A percentile compares a stretch with the other conserved stretches of the same genome.
Conservation (phyloP, 495 filamentous ascomycete genomes). For the Hypomontagnella monticulosa region DNA sequence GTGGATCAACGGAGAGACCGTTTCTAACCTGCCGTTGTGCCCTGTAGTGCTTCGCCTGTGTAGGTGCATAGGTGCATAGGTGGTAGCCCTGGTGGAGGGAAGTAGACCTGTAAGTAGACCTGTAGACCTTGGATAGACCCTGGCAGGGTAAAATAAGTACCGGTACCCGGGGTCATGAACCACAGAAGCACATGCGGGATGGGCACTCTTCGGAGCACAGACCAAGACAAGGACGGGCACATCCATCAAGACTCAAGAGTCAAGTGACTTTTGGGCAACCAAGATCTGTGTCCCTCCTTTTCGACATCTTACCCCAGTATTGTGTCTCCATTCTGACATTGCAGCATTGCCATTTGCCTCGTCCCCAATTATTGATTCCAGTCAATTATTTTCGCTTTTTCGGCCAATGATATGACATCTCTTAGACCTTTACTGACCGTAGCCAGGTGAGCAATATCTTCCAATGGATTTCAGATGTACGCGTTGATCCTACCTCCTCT, state of each 20-base stretch:
- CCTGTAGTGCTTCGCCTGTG: not conserved
- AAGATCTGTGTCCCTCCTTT: not conserved
- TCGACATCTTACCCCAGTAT: conserved; percentile 12
- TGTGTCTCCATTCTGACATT: conserved; percentile 23
- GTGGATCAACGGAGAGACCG: conserved; percentile 45
- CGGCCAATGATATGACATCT: conserved; percentile 24
- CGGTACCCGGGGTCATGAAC: conserved; percentile 6
- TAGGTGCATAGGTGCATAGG: not conserved
- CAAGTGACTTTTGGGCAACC: conserved; percentile 37
- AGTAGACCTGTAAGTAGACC: too few relatives aligned
- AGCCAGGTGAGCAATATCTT: conserved; percentile 16
- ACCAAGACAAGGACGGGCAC: conserved; percentile 3
- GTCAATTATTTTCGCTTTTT: conserved; percentile 19
- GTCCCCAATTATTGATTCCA: conserved; percentile 32
- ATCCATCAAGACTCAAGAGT: too few relatives aligned
- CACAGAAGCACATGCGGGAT: not conserved
- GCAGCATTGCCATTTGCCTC: too few relatives aligned
- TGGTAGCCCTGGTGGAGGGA: too few relatives aligned
- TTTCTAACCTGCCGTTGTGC: conserved; percentile 35
- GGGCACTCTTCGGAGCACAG: not conserved
- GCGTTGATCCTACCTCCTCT: conserved; percentile 31
- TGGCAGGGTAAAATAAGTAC: not conserved
- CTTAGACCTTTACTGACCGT: conserved; percentile 29
- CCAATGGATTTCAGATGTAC: conserved; percentile 12
- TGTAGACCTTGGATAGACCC: not conserved